phyloP scores from a whole-genome alignment of 2,329 filamentous ascomycete species.

The Elsinoe necatrix region DNA sequence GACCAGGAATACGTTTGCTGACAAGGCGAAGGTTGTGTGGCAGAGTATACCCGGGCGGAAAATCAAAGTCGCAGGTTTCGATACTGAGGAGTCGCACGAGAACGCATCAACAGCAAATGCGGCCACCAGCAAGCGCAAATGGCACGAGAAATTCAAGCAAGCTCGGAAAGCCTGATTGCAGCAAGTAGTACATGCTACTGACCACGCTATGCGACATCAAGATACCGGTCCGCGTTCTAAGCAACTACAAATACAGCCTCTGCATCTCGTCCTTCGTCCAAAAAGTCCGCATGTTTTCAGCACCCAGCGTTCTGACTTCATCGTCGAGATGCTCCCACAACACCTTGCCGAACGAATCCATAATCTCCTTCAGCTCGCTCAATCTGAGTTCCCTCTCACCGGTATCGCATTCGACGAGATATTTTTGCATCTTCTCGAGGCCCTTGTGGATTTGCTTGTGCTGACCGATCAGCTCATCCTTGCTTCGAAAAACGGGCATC shows the following conservation, averaged over 20 bases:
- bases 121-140: slow-evolving; percentile 28
- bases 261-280: slow-evolving; percentile 71
- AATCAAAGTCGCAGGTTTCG: slow-evolving; percentile 6
- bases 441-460: slow-evolving; percentile 69
- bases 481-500: slow-evolving; percentile 67
- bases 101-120: not conserved
- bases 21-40: not conserved
- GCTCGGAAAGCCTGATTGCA: slow-evolving; percentile 12
- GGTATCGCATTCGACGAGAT: slow-evolving; percentile 31
- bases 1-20: not conserved
- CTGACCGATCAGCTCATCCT: slow-evolving; percentile 61
- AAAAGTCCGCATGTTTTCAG: slow-evolving; percentile 80
- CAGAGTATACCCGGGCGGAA: slow-evolving; percentile 8
- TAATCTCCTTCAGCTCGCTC: slow-evolving; percentile 55
- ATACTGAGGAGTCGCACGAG: not conserved
- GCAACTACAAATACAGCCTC: slow-evolving; percentile 55
- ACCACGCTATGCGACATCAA: not conserved
- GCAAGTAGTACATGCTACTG: not conserved
- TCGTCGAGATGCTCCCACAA: slow-evolving; percentile 77
- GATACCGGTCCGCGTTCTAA: slow-evolving; percentile 11
- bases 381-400: slow-evolving; percentile 54
- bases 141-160: slow-evolving; percentile 33
- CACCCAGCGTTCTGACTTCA: slow-evolving; percentile 68
- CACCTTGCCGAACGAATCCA: slow-evolving; percentile 71
- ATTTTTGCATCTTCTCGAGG: slow-evolving; percentile 29